Evolutionary conservation across 371 early-diverging fungal genomes (phyloP).

Genomic region (Chytridium lagenaria): DNA sequence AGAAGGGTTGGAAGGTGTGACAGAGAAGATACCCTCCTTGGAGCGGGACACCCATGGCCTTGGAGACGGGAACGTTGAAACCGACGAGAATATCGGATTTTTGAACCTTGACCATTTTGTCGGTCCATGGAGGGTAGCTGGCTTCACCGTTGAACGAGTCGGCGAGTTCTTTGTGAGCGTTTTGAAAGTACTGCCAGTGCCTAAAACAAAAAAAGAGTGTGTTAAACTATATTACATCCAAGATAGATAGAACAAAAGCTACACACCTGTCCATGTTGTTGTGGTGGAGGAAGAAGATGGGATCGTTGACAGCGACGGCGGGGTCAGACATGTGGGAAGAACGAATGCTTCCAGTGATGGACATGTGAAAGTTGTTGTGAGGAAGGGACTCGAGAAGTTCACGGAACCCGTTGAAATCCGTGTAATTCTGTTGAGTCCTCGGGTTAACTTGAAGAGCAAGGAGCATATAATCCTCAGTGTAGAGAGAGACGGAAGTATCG

Average conservation of each 20-base stretch:
- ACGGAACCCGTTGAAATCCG: conserved; percentile 36
- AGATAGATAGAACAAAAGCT: too few species aligned
- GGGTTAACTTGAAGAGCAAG: conserved; percentile 7
- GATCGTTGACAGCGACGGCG: conserved; percentile 48
- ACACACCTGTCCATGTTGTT: conserved; percentile 56
- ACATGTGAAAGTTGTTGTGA: conserved; percentile 54
- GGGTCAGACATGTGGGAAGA: conserved; percentile 21
- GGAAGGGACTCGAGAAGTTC: conserved; percentile 54
- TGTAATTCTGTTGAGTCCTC: not conserved
- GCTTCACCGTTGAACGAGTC: conserved; percentile 1
- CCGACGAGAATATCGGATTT: too few species aligned
- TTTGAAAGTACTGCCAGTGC: conserved; percentile 61
- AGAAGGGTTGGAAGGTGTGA: conserved; percentile 6
- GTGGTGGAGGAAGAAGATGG: conserved; percentile 64
- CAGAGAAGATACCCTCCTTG: too few species aligned
- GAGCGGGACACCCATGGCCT: too few species aligned
- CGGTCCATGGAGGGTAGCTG: not conserved
- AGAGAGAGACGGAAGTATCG: conserved; percentile 43
- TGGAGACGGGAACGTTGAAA: too few species aligned
- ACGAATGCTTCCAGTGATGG: conserved; percentile 51
- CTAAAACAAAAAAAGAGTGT: too few species aligned
- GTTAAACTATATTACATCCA: too few species aligned
- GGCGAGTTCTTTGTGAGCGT: conserved; percentile 1
- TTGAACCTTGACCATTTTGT: not conserved
- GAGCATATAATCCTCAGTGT: conserved; percentile 48